Percentiles rank a stretch among this genome's conserved stretches.
These are phyloP conservation scores for Leishmania amazonensis DNA, from an alignment of 208 protist genomes.

Conservation along the genomic window DNA sequence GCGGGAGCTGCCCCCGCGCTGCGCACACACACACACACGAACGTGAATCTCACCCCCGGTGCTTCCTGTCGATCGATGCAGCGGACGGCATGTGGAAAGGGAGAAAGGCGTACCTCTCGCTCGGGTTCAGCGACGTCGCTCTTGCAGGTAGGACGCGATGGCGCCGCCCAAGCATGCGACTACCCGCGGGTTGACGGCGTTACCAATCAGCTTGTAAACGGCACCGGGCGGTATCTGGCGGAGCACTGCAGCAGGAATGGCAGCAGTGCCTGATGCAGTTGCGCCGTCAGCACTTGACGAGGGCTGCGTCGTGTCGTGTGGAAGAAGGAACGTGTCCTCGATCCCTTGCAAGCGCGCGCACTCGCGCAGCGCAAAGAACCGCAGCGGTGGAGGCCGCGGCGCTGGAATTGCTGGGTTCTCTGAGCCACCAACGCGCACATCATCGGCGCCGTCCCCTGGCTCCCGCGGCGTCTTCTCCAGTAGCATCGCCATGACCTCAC, in stretches of 20 bases:
- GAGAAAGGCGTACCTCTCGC: conserved; percentile 4
- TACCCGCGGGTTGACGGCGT: conserved; percentile 81
- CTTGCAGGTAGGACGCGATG: conserved; percentile 16
- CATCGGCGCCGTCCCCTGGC: neutral
- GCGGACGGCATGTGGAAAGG: conserved; percentile 8
- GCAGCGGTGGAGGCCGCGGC: conserved; percentile 31
- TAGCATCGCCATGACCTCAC: conserved; percentile 3
- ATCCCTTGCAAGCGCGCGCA: conserved; percentile 82
- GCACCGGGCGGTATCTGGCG: conserved; percentile 32
- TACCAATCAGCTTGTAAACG: conserved; percentile 74
- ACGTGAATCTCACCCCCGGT: neutral
- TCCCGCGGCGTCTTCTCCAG: neutral
- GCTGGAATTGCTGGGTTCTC: neutral
- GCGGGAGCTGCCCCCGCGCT: too few relatives aligned
- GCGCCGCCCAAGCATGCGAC: conserved; percentile 40
- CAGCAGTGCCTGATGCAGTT: neutral
- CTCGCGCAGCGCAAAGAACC: conserved; percentile 71
- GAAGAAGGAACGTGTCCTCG: conserved; percentile 50
- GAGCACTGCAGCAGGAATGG: conserved; percentile 4
- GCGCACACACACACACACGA: neutral
- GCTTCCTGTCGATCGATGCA: neutral
- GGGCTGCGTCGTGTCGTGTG: conserved; percentile 20
- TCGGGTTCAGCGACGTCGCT: neutral
- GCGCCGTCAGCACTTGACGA: neutral
- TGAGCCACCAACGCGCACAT: neutral